Evolutionary conservation across 176 grass and related monocot genomes (phyloP).

Genomic region (Zoysia pacifica): DNA sequence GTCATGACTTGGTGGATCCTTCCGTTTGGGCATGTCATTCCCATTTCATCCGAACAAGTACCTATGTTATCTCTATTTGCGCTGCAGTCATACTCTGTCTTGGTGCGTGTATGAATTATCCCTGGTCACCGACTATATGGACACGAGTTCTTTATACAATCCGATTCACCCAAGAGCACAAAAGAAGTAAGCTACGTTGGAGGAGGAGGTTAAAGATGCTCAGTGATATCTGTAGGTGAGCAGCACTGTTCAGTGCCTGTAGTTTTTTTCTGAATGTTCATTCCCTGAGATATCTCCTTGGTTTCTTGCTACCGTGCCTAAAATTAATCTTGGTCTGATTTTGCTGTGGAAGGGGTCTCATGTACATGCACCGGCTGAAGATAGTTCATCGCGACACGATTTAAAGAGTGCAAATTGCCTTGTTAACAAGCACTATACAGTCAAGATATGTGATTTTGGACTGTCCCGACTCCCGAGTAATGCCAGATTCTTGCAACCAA

Average conservation of each 20-base stretch:
- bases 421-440: conserved; percentile 91
- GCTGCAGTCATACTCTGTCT: conserved; percentile 95
- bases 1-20: conserved; percentile 10
- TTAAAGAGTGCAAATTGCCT: conserved; percentile 97
- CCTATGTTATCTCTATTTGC: conserved; percentile 21
- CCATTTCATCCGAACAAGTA: conserved; percentile 16
- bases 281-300: conserved; percentile 4
- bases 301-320: conserved; percentile 18
- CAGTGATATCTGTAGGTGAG: conserved; percentile 96
- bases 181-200: conserved; percentile 86
- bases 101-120: conserved; percentile 97
- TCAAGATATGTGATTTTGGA: conserved; percentile 98
- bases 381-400: conserved; percentile 94
- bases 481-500: conserved; percentile 61
- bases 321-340: conserved; percentile 17
- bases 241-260: conserved; percentile 9
- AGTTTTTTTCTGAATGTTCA: not conserved
- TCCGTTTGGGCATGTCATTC: conserved; percentile 23
- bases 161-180: conserved; percentile 84
- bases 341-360: conserved; percentile 76
- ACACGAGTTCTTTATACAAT: conserved; percentile 95
- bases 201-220: conserved; percentile 96
- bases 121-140: conserved; percentile 95
- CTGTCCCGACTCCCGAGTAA: conserved; percentile 71
- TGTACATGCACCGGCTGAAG: conserved; percentile 97